Evolutionary conservation across 1,284 basidiomycete species (phyloP).

Genomic region (Jaminaea rosea): DNA sequence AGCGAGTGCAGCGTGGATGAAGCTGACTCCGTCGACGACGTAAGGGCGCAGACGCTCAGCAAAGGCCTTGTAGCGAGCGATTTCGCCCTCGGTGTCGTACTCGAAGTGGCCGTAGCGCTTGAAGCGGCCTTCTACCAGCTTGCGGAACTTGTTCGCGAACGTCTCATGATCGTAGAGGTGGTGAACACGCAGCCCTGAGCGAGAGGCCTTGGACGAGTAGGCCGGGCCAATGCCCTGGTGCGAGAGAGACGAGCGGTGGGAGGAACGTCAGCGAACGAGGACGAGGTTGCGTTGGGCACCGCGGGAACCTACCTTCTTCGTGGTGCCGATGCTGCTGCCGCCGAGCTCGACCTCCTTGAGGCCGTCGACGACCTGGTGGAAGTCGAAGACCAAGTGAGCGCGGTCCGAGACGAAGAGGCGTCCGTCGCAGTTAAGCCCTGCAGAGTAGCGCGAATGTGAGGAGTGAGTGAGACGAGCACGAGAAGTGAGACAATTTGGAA

Average conservation of each 20-base stretch:
- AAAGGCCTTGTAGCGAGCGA: slow-evolving; percentile 77
- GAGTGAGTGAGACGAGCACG: background rate
- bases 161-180: slow-evolving; percentile 82
- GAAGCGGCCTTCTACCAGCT: slow-evolving; percentile 89
- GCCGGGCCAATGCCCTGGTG: slow-evolving; percentile 97
- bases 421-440: slow-evolving; percentile 64
- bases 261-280: too few species aligned
- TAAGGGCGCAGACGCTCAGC: slow-evolving; percentile 78
- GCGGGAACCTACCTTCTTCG: background rate
- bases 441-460: background rate
- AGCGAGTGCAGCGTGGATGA: slow-evolving; percentile 68
- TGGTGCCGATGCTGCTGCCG: too few species aligned
- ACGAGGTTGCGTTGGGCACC: too few species aligned
- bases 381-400: slow-evolving; percentile 94
- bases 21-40: slow-evolving; percentile 77
- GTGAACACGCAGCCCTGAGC: slow-evolving; percentile 89
- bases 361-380: slow-evolving; percentile 98
- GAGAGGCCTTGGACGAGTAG: slow-evolving; percentile 93
- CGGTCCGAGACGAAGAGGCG: slow-evolving; percentile 90
- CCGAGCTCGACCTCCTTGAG: slow-evolving; percentile 96
- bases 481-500: background rate
- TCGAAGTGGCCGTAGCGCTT: slow-evolving; percentile 98
- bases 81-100: slow-evolving; percentile 96
- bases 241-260: too few species aligned
- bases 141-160: slow-evolving; percentile 87